phyloP scores from a whole-genome alignment of 331 rosid species.

The Spiraea crenata region DNA sequence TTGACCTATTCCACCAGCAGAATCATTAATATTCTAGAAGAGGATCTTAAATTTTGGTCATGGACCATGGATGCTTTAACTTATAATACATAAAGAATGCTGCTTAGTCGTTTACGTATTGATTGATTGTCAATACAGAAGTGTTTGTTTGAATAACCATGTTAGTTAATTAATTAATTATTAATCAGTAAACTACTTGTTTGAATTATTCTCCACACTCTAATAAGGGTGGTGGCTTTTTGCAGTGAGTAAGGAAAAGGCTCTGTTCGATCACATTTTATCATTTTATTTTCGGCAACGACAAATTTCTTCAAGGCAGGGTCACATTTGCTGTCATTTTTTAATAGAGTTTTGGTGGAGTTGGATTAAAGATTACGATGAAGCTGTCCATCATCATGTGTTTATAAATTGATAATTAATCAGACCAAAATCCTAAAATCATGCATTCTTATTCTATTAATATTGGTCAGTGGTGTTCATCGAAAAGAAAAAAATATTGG shows the following conservation, averaged over 20 bases:
- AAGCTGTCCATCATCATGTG: background rate
- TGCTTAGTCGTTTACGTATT: background rate
- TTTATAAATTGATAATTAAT: background rate
- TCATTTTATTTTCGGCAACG: background rate
- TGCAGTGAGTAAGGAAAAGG: background rate
- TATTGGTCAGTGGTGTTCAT: background rate
- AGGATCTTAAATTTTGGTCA: conserved; percentile 7
- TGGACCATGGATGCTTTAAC: background rate
- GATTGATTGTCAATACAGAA: background rate
- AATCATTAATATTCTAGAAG: conserved; percentile 15
- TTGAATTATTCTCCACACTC: conserved; percentile 27
- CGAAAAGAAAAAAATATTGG: too few relatives aligned
- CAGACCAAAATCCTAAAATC: background rate
- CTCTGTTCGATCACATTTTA: conserved; percentile 9
- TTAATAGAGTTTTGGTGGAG: background rate
- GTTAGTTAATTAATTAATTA: background rate
- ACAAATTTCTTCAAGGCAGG: too few relatives aligned
- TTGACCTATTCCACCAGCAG: conserved; percentile 17
- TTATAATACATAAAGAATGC: conserved; percentile 3
- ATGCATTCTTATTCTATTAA: conserved; percentile 2
- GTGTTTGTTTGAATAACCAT: conserved; percentile 11
- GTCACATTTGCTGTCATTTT: too few relatives aligned
- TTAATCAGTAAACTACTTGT: background rate
- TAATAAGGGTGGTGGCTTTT: conserved; percentile 14
- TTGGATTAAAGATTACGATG: conserved; percentile 21